Conservation (phyloP, 2,329 filamentous ascomycete genomes). For the Fusarium napiforme region DNA sequence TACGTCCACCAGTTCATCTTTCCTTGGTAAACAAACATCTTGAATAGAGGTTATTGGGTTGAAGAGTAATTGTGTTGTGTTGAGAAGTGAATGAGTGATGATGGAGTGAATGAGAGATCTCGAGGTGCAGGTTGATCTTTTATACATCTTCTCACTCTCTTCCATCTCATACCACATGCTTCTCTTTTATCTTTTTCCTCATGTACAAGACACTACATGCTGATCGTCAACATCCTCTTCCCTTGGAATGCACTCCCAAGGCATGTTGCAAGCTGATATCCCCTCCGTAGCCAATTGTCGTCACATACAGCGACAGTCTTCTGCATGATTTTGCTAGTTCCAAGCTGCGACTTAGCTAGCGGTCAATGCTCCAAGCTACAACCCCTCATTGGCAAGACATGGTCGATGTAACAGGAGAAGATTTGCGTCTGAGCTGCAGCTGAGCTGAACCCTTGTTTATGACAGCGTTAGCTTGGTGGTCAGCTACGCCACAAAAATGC, state of each 20-base stretch:
- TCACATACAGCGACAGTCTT: not conserved
- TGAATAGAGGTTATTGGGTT: not conserved
- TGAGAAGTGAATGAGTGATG: not conserved
- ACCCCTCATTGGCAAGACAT: not conserved
- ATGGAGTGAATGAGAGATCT: not conserved
- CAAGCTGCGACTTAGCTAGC: not conserved
- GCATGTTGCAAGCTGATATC: not conserved
- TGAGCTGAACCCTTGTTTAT: not conserved
- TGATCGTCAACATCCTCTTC: not conserved
- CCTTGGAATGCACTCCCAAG: not conserved
- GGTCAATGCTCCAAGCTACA: not conserved
- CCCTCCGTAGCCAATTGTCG: not conserved
- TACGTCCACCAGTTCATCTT: conserved; percentile 36
- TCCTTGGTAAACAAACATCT: conserved; percentile 37
- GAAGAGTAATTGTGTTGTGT: not conserved
- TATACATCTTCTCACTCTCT: not conserved
- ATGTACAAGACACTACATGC: not conserved
- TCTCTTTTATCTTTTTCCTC: not conserved
- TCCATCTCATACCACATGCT: not conserved
- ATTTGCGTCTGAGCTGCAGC: not conserved
- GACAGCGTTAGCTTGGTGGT: not conserved
- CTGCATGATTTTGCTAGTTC: conserved; percentile 10
- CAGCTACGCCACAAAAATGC: not conserved
- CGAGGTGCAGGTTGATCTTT: not conserved
- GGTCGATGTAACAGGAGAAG: not conserved